Evolutionary conservation across 2,329 filamentous ascomycete genomes (phyloP), one percentile per base, ranked within the genome.

Genomic region (Fusarium liriodendri): DNA sequence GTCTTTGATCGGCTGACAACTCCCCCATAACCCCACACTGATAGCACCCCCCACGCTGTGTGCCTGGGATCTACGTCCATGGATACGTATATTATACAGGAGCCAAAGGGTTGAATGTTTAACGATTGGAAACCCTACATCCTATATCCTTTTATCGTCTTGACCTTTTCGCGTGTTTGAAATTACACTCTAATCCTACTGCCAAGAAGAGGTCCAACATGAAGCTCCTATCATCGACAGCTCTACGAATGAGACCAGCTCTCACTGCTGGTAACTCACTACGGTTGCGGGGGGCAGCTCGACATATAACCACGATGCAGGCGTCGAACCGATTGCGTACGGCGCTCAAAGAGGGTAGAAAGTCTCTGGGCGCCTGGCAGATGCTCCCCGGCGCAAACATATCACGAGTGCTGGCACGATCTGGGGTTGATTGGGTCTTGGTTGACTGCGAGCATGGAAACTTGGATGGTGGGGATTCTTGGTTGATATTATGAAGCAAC

Each of bases 391-490:
- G 89, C 0, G 84, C 86, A 52, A 91, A 91, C 70, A 82, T 91
- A 14, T 89, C 90, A 6, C 85, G 90, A 62, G 81, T 87, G 20
- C 83, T 94, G 57, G 91, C 92, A 2, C 84, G 89, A 64, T 82
- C 87, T 2, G 91, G 90, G 1, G 86, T 91, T 2, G 91, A 93
- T 78, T 93, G 91, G 87, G 88, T 94, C 11, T 84, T 92, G 80
- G 88, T 89, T 60, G 88, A 88, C 71, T 87, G 86, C 65, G 88
- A 88, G 75, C 87, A 89, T 74, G 87, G 87, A 10, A 87, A 86
- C 71, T 82, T 89, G 67, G 85, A 86, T 40, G 87, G 84, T 85
- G 75, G 37, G 76, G n/a, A 38, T 25, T 35, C 45, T 25, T n/a
- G 29, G 13, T 7, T 5, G 20, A 8, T 18, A 32, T 20, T 14